Conservation (phyloP, 306 rosid genomes). For the Boehmeria nivea region DNA sequence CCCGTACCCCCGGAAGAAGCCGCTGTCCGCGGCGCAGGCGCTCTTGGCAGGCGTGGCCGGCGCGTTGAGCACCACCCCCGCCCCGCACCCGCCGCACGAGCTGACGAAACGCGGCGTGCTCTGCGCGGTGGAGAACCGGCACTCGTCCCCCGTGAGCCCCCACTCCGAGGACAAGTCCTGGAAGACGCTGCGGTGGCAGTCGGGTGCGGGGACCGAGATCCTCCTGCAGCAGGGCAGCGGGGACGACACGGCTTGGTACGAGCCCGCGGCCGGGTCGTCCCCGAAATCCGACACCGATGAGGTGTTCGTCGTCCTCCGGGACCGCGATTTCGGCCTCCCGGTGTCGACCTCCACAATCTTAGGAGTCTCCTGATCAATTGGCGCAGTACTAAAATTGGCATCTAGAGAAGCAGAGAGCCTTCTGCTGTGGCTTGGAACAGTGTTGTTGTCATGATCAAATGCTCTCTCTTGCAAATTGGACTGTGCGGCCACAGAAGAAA, state of each 20-base stretch:
- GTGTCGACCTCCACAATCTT: constrained; percentile 86
- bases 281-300: constrained; percentile 53
- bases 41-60: constrained; percentile 58
- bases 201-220: constrained; percentile 29
- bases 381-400: constrained; percentile 26
- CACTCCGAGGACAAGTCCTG: constrained; percentile 46
- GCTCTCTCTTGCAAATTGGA: constrained; percentile 48
- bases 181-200: constrained; percentile 28
- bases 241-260: constrained; percentile 46
- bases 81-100: constrained; percentile 39
- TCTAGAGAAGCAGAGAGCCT: constrained; percentile 60
- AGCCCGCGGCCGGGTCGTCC: constrained; percentile 60
- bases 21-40: constrained; percentile 32
- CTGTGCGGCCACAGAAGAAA: too few relatives aligned
- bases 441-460: constrained; percentile 55
- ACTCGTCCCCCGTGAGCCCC: constrained; percentile 66
- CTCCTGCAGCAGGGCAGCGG: constrained; percentile 48
- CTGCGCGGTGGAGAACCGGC: constrained; percentile 77
- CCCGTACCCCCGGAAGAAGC: constrained; percentile 35
- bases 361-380: constrained; percentile 59
- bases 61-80: too few relatives aligned
- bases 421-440: constrained; percentile 54
- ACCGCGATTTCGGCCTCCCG: constrained; percentile 67
- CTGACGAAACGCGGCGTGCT: constrained; percentile 70
- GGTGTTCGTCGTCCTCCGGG: constrained; percentile 61